Base-by-base conservation (phyloP, 176 grass and related monocot species). In the Phyllostachys edulis region DNA sequence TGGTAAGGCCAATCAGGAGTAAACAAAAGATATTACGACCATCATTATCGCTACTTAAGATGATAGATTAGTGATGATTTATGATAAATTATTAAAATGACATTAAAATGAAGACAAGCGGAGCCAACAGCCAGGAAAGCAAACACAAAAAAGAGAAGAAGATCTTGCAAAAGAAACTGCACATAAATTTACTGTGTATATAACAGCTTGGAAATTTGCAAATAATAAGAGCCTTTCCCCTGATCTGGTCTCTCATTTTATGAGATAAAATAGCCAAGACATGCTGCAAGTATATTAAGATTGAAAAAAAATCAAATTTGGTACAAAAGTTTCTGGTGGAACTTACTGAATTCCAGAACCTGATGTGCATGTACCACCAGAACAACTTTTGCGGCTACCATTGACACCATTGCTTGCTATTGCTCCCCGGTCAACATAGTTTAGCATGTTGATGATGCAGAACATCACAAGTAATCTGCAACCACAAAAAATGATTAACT, bases 351-450 rank as follows among this genome's bases (percentile, higher is more conserved):
- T 99, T 85, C 96, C 96, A 82, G 93, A 92, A n/a, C 91, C 96
- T 63, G 91, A 78, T 52, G 86, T 89, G 70, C 96, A 99, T 63
- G 78, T 90, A 40, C 96, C 90, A 79, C 86, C 86, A 21, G 90
- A 87, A 77, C 96, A 99, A 70, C 42, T 92, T 68, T 51, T 88
- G 68, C 84, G 83, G 67, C 86, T 96, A 68, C 96, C 96, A 88
- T 99, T 99, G 45, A 99, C 93, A 85, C 96, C 96, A 79, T 99
- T 99, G 86, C 96, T 99, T 76, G 97, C 97, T 92, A 99, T 99
- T 87, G 76, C 88, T 75, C 97, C 97, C 54, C 97, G 91, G 75
- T 99, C 97, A 87, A 99, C 75, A 86, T 99, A 99, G 62, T 96
- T 99, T 72, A 99, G 69, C 97, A 99, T 94, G 84, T 99, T 99